These are phyloP conservation scores for Phylloboletellus chloephorus DNA, from an alignment of 1,284 basidiomycete species.

Conservation along the genomic window DNA sequence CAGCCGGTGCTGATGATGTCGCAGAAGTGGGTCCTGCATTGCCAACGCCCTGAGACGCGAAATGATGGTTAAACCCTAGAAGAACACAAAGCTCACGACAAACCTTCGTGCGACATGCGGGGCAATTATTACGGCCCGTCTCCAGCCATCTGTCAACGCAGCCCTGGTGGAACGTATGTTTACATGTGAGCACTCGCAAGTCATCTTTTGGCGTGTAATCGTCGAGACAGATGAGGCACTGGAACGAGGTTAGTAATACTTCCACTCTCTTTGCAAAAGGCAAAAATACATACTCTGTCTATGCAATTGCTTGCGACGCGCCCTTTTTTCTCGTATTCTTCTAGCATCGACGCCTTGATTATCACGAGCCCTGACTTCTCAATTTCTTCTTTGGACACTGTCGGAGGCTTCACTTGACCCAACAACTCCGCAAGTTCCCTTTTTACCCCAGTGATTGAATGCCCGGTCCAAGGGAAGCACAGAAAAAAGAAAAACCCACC, in stretches of 20 bases:
- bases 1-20: slow-evolving; percentile 3
- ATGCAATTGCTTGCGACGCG: slow-evolving; percentile 70
- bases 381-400: slow-evolving; percentile 76
- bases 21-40: slow-evolving; percentile 11
- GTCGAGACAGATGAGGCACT: slow-evolving; percentile 80
- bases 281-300: slow-evolving; percentile 55
- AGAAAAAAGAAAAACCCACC: slow-evolving; percentile 40
- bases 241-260: slow-evolving; percentile 5
- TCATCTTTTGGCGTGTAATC: slow-evolving; percentile 75
- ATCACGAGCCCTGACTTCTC: slow-evolving; percentile 72
- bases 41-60: slow-evolving; percentile 22
- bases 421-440: slow-evolving; percentile 75
- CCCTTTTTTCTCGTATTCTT: slow-evolving; percentile 50
- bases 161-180: slow-evolving; percentile 78
- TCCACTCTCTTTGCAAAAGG: not conserved
- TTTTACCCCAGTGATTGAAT: slow-evolving; percentile 9
- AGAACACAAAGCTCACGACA: slow-evolving; percentile 14
- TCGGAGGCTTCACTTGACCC: slow-evolving; percentile 74
- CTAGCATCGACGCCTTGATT: slow-evolving; percentile 53
- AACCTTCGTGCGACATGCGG: slow-evolving; percentile 76
- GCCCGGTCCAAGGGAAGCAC: not conserved
- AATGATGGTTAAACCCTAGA: slow-evolving; percentile 4
- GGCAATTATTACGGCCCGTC: slow-evolving; percentile 83
- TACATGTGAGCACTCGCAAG: slow-evolving; percentile 72
- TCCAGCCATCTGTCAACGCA: slow-evolving; percentile 89